Conservation (phyloP, 495 filamentous ascomycete species). For the Symbiotaphrina buchneri region DNA sequence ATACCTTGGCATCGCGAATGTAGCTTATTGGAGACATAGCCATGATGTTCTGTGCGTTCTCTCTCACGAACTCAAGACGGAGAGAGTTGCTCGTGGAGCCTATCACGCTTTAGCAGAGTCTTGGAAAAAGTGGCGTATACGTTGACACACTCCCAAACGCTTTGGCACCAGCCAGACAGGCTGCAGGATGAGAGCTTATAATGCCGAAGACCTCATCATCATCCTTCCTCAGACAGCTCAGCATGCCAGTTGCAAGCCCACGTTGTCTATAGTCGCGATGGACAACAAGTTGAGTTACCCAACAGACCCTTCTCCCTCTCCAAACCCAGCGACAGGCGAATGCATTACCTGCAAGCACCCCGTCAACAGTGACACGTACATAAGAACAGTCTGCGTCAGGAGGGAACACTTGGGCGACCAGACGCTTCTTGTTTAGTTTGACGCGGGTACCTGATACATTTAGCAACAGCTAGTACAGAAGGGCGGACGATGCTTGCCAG, state of each 20-base stretch:
- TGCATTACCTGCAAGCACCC: slow-evolving; percentile 13
- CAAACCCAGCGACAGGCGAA: slow-evolving; percentile 14
- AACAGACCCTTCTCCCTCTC: slow-evolving; percentile 11
- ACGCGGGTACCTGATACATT: slow-evolving; percentile 10
- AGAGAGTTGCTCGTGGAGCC: slow-evolving; percentile 5
- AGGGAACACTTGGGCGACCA: slow-evolving; percentile 10
- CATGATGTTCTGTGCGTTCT: slow-evolving; percentile 11
- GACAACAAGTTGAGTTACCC: slow-evolving; percentile 18
- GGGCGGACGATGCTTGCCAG: slow-evolving; percentile 3
- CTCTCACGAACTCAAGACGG: slow-evolving; percentile 8
- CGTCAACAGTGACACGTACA: slow-evolving; percentile 12
- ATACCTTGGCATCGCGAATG: slow-evolving; percentile 12
- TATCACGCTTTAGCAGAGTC: too few species aligned
- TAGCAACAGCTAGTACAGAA: slow-evolving; percentile 4
- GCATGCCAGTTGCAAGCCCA: slow-evolving; percentile 12
- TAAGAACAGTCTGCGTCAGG: slow-evolving; percentile 8
- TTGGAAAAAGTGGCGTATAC: too few species aligned
- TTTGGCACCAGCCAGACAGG: slow-evolving; percentile 8
- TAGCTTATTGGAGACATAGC: slow-evolving; percentile 13
- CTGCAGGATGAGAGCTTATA: slow-evolving; percentile 11
- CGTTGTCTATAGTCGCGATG: slow-evolving; percentile 11
- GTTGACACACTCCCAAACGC: slow-evolving; percentile 7
- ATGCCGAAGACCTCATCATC: slow-evolving; percentile 14
- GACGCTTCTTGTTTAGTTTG: slow-evolving; percentile 6
- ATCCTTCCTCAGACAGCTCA: slow-evolving; percentile 8